Conservation (phyloP, 2,329 filamentous ascomycete species). For the Penicillium sp. region DNA sequence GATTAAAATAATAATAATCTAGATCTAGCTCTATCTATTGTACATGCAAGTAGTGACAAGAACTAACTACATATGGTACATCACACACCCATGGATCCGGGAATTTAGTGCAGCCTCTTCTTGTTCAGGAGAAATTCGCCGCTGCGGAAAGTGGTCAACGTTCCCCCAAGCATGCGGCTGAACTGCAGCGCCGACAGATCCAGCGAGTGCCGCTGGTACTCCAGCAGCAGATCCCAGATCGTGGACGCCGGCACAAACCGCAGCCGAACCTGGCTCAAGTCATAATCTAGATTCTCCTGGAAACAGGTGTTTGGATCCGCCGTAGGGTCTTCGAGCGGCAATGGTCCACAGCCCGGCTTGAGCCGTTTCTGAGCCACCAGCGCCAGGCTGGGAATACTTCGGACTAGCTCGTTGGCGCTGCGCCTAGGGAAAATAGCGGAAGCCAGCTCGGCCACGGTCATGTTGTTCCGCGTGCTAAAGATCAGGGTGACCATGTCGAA, state of each 20-base stretch:
- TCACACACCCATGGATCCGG: not conserved
- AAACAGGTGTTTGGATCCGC: conserved; percentile 24
- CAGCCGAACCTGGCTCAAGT: conserved; percentile 31
- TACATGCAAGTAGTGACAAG: no score
- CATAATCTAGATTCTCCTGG: conserved; percentile 35
- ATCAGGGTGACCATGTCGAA: conserved; percentile 27
- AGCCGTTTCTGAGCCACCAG: conserved; percentile 28
- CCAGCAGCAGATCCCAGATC: conserved; percentile 37
- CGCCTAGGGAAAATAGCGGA: conserved; percentile 31
- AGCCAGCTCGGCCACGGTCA: conserved; percentile 30
- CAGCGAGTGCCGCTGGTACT: conserved; percentile 34
- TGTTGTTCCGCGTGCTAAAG: conserved; percentile 25
- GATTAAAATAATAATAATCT: no score
- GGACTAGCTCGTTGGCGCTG: conserved; percentile 31
- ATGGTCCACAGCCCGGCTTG: conserved; percentile 25
- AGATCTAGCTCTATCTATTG: no score
- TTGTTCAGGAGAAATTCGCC: conserved; percentile 8
- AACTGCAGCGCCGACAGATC: conserved; percentile 25
- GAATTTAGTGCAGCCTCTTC: not conserved
- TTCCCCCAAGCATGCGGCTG: conserved; percentile 30
- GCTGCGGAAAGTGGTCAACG: conserved; percentile 27
- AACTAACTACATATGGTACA: no score
- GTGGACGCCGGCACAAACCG: conserved; percentile 31
- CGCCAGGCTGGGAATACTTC: conserved; percentile 33
- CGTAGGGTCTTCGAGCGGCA: conserved; percentile 21